Base-by-base conservation (phyloP, 2,329 filamentous ascomycete genomes). In the Hypoxylon sp. region DNA sequence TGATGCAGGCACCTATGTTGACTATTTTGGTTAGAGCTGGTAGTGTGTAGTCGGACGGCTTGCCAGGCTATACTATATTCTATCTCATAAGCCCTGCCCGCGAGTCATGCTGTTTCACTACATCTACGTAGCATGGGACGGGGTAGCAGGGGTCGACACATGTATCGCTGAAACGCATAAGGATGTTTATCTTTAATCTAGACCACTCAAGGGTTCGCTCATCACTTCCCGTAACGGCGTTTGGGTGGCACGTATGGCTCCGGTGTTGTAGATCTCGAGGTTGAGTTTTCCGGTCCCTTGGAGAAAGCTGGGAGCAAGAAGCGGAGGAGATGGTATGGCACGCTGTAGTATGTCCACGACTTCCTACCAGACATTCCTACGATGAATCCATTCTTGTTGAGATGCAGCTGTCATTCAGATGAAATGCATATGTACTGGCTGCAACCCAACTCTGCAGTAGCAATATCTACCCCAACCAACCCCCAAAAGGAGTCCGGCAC, bases 381-480 rank as follows among this genome's bases (percentile, higher is more conserved):
- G 22, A n/a, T 10, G 35, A 50, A 55, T 50, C 42, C 46, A n/a
- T 66, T 61, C 60, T 66, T 59, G 61, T 60, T 66, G 59, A 58
- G 66, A 40, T 68, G 67, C 59, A 73, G 65, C 55, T 71, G 67
- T 68, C 68, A 70, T 58, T 63, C 44, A 61, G 44, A 66, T 66
- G 17, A 31, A 61, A 54, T 66, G 57, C 63, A 64, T 68, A 50
- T 61, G 49, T 55, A 61, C 54, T 54, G 48, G 10, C 33, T 68
- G 64, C 48, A 65, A 70, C 66, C 56, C 48, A 33, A 55, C 48
- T 55, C 30, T 20, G 40, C 51, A 51, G 49, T 20, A 63, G 63
- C n/a, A 40, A 20, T 25, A 30, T 14, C 20, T 63, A 63, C 63
- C 67, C 70, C 59, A 70, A 69, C 61, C 51, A 66, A 64, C 63